Evolutionary conservation across 1,284 basidiomycete genomes (phyloP), one percentile per base, ranked within the genome.

Genomic region (Meripilus lineatus): DNA sequence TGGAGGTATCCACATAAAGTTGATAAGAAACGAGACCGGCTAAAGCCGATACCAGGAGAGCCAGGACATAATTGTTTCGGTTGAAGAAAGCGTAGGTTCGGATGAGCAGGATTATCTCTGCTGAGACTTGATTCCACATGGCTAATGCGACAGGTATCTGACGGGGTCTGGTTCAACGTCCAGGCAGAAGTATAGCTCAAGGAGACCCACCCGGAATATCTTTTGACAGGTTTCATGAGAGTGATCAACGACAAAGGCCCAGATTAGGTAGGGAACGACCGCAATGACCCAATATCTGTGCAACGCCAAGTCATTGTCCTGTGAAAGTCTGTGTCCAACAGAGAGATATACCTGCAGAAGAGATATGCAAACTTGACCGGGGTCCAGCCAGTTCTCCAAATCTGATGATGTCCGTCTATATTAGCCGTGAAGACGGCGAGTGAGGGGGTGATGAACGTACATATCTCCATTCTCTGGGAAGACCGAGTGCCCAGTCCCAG

Each of bases 51-150:
- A 84, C 63, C 47, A 89, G 75, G 47, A 74, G 73, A 49, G 68
- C 65, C 32, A 89, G 70, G 40, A 88, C 63, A 58, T 78, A 81
- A 40, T 69, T 62, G 55, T 85, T 87, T 48, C 83, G 75, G 55
- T 86, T 86, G 69, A 88, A 89, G 66, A 89, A 89, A 4, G 85
- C 86, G 56, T 87, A 89, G 37, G 86, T 89, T 45, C 85, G 77
- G 49, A 89, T 88, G 50, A 89, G 71, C 37, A 89, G 74, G 42
- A 89, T 82, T 49, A 77, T 81, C 68, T 89, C 83, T 35, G 85
- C 84, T 35, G 81, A 79, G 43, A 86, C 82, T 73, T 89, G 86
- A 55, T 89, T 89, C 84, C 85, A 89, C 77, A 87, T 82, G 22
- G 84, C 84, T 39, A 88, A 70, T 8, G 79, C 78, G 38, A 88